phyloP scores from a whole-genome alignment of 192 early-diverging fungal genomes.

The Coemansia sp. region DNA sequence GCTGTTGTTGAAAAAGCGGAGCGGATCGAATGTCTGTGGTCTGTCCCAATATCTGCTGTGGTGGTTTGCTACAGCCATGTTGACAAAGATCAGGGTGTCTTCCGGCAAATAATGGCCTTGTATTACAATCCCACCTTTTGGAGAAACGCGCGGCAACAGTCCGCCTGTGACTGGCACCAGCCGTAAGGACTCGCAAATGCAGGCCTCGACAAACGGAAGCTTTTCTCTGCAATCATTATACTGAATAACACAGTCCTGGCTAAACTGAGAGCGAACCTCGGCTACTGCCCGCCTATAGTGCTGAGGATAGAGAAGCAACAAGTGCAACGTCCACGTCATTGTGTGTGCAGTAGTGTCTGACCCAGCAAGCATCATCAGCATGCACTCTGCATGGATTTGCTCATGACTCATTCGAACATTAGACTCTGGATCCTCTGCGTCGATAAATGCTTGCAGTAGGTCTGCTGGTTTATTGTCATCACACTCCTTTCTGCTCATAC shows the following conservation, averaged over 20 bases:
- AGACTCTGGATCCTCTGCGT: conserved; percentile 49
- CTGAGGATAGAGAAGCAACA: conserved; percentile 34
- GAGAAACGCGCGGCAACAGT: conserved; percentile 25
- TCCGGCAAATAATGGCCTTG: conserved; percentile 39
- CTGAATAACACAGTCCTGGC: conserved; percentile 13
- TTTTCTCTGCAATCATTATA: conserved; percentile 25
- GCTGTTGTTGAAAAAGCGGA: conserved; percentile 26
- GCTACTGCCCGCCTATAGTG: conserved; percentile 19
- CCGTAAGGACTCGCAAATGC: conserved; percentile 43
- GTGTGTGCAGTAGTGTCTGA: conserved; percentile 39
- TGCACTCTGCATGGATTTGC: conserved; percentile 45
- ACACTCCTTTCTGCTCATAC: neutral
- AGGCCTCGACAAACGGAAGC: conserved; percentile 45
- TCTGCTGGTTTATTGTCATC: conserved; percentile 24
- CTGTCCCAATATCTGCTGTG: conserved; percentile 24
- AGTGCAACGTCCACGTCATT: conserved; percentile 37
- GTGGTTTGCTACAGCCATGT: conserved; percentile 36
- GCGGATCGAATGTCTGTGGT: conserved; percentile 26
- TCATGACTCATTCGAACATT: conserved; percentile 41
- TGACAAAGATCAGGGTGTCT: conserved; percentile 24
- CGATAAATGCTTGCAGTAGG: conserved; percentile 52
- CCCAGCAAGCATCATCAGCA: conserved; percentile 48
- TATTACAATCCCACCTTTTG: conserved; percentile 23
- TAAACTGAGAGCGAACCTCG: conserved; percentile 29
- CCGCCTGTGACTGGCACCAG: conserved; percentile 35